Evolutionary conservation across 805 yeast species (phyloP).

Genomic region (Candida pini): DNA sequence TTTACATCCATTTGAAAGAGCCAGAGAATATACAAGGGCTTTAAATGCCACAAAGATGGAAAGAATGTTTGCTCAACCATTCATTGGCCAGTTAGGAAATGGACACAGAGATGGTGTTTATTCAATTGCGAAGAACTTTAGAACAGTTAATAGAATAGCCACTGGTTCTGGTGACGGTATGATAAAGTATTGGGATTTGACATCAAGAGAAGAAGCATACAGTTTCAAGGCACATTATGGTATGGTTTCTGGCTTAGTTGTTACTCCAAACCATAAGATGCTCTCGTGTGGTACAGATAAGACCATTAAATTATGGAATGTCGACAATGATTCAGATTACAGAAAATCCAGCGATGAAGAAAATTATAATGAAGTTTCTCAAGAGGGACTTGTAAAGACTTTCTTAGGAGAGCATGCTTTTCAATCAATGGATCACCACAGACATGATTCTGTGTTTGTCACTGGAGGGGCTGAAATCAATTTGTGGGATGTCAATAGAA

Average conservation of each 20-base stretch:
- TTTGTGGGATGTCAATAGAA: constrained; percentile 85
- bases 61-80: constrained; percentile 96
- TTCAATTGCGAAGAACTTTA: constrained; percentile 72
- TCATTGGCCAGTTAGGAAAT: constrained; percentile 87
- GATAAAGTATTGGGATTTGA: constrained; percentile 88
- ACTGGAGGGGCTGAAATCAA: constrained; percentile 90
- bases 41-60: constrained; percentile 92
- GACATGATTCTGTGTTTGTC: constrained; percentile 65
- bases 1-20: constrained; percentile 94
- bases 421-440: constrained; percentile 81
- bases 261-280: constrained; percentile 59
- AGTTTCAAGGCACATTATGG: constrained; percentile 88
- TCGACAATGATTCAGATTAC: constrained; percentile 36
- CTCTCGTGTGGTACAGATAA: constrained; percentile 87
- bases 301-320: constrained; percentile 85
- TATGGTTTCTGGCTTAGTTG: constrained; percentile 77
- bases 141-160: constrained; percentile 67
- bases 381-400: constrained; percentile 65
- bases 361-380: constrained; percentile 27
- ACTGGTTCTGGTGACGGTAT: constrained; percentile 95
- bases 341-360: constrained; percentile 15
- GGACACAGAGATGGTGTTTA: constrained; percentile 97
- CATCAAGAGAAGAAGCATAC: constrained; percentile 67
- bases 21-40: constrained; percentile 93
- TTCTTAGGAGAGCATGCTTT: constrained; percentile 81